Conservation (phyloP, 768 basidiomycete genomes). For the button mushroom (Agaricus bisporus) region DNA sequence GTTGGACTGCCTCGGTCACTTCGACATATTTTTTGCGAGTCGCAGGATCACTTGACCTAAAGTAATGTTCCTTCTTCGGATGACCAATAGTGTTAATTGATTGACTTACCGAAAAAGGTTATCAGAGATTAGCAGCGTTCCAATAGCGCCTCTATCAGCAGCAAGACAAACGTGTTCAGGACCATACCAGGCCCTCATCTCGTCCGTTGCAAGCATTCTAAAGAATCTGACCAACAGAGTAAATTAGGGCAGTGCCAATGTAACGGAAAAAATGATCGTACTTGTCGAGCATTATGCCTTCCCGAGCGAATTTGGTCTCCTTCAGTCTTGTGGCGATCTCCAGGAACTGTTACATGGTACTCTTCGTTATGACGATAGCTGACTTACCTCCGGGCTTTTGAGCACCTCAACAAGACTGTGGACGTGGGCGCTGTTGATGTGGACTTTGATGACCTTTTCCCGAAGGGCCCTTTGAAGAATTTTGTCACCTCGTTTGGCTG, state of each 20-base stretch:
- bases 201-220: conserved; percentile 94
- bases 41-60: conserved; percentile 72
- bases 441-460: conserved; percentile 86
- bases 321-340: conserved; percentile 75
- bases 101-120: conserved; percentile 75
- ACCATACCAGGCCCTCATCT: conserved; percentile 98
- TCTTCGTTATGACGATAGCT: background rate
- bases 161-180: conserved; percentile 91
- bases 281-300: conserved; percentile 90
- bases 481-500: conserved; percentile 77
- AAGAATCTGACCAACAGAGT: conserved; percentile 62
- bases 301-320: conserved; percentile 94
- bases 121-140: conserved; percentile 92
- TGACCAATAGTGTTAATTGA: background rate
- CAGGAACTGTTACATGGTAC: background rate
- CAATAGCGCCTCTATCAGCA: conserved; percentile 88
- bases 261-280: conserved; percentile 20
- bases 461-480: conserved; percentile 64
- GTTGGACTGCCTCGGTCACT: conserved; percentile 83
- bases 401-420: conserved; percentile 93
- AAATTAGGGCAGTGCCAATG: background rate
- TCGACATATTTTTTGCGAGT: conserved; percentile 79
- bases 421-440: conserved; percentile 89
- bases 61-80: background rate
- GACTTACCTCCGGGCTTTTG: conserved; percentile 83